These are phyloP conservation scores for Neoconidiobolus thromboides DNA, from an alignment of 371 early-diverging fungal species.

Conservation along the genomic window DNA sequence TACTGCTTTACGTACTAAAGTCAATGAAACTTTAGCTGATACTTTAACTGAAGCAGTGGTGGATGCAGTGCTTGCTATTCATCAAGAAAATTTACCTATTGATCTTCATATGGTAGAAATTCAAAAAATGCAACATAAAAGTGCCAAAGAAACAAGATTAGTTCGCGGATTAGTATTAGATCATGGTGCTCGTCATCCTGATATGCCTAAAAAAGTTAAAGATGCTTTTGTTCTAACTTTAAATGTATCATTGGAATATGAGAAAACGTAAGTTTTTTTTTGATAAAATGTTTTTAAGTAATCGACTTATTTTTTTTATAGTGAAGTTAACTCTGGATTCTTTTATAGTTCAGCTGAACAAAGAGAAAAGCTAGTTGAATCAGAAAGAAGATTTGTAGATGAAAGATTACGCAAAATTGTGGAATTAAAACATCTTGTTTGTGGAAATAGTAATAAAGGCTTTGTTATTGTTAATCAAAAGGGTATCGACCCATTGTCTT, in stretches of 20 bases:
- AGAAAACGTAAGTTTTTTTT: conserved; percentile 60
- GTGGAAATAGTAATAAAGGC: conserved; percentile 56
- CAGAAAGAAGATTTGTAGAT: conserved; percentile 93
- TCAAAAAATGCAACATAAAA: conserved; percentile 99
- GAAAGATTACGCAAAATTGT: conserved; percentile 86
- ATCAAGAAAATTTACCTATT: conserved; percentile 58
- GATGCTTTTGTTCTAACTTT: conserved; percentile 89
- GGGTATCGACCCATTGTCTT: conserved; percentile 97
- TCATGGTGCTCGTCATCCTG: conserved; percentile 98
- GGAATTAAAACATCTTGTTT: conserved; percentile 89
- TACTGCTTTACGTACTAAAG: conserved; percentile 91
- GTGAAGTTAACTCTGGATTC: conserved; percentile 99
- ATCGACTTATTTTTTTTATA: conserved; percentile 9
- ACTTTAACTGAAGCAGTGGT: conserved; percentile 89
- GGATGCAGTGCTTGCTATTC: conserved; percentile 84
- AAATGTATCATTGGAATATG: conserved; percentile 99
- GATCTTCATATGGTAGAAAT: conserved; percentile 99
- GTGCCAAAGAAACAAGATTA: conserved; percentile 82
- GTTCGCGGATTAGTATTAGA: conserved; percentile 98
- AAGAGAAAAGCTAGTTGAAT: conserved; percentile 95
- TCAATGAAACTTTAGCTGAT: conserved; percentile 76
- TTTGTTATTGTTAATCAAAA: conserved; percentile 99
- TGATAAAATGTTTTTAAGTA: too few species aligned
- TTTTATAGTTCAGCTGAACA: conserved; percentile 97
- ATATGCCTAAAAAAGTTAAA: conserved; percentile 95